phyloP scores from a whole-genome alignment of 768 basidiomycete genomes.

The Coprinellus micaceus region DNA sequence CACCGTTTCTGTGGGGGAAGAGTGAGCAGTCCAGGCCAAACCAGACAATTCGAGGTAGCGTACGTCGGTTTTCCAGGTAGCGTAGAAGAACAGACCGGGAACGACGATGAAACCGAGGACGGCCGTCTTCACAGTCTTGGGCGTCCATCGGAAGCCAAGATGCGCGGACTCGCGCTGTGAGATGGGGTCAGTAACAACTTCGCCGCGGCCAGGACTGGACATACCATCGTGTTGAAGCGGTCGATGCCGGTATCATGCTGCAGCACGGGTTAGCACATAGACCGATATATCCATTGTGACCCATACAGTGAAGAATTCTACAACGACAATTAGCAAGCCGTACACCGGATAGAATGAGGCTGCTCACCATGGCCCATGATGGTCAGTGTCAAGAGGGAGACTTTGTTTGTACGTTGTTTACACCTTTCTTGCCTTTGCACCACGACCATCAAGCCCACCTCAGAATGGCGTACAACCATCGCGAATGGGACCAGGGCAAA shows the following conservation, averaged over 20 bases:
- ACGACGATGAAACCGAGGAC: constrained; percentile 62
- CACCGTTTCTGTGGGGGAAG: constrained; percentile 42
- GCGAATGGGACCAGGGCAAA: constrained; percentile 87
- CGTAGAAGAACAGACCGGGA: constrained; percentile 54
- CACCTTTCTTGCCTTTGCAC: constrained; percentile 28
- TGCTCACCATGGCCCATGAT: constrained; percentile 56
- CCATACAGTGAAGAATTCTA: constrained; percentile 59
- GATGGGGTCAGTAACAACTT: constrained; percentile 9
- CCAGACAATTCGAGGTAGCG: constrained; percentile 15
- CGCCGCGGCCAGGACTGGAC: constrained; percentile 2
- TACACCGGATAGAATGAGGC: neutral
- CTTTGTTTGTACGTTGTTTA: constrained; percentile 39
- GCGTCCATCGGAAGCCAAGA: constrained; percentile 78
- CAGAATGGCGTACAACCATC: constrained; percentile 63
- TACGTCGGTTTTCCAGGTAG: constrained; percentile 44
- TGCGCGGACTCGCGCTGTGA: constrained; percentile 80
- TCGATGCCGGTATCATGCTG: constrained; percentile 58
- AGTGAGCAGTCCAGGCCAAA: constrained; percentile 7
- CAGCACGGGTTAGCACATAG: constrained; percentile 1
- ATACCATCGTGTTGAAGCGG: constrained; percentile 51
- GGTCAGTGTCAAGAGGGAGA: constrained; percentile 25
- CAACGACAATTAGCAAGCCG: constrained; percentile 15
- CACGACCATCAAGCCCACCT: constrained; percentile 18
- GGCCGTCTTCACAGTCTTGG: constrained; percentile 55
- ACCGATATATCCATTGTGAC: neutral